Conservation (phyloP, 495 filamentous ascomycete genomes). For the Oidiodendron maius region DNA sequence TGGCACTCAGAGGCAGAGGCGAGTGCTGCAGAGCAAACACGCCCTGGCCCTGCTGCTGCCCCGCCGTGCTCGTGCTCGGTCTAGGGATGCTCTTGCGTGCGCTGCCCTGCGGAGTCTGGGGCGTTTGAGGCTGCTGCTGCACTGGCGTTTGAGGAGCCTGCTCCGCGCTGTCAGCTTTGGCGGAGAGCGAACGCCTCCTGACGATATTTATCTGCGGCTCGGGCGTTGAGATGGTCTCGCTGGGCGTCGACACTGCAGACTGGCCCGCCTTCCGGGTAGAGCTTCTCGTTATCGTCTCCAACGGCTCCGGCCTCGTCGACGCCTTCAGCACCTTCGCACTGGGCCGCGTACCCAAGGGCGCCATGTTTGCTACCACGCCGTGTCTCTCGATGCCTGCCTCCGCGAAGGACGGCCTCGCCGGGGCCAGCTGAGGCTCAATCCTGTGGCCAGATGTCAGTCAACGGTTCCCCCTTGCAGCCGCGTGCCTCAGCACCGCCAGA, state of each 20-base stretch:
- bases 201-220: slow-evolving; percentile 6
- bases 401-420: slow-evolving; percentile 61
- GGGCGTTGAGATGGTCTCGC: slow-evolving; percentile 14
- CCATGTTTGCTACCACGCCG: slow-evolving; percentile 66
- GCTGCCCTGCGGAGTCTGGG: slow-evolving; percentile 3
- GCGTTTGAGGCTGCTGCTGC: background rate
- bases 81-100: slow-evolving; percentile 6
- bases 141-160: slow-evolving; percentile 8
- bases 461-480: background rate
- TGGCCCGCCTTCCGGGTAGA: slow-evolving; percentile 3
- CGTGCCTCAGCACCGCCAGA: too few species aligned
- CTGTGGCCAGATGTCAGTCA: background rate
- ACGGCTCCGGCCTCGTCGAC: slow-evolving; percentile 2
- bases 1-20: slow-evolving; percentile 1
- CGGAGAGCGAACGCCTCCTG: background rate
- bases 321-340: slow-evolving; percentile 27
- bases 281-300: background rate
- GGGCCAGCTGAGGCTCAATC: slow-evolving; percentile 63
- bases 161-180: slow-evolving; percentile 4
- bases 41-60: slow-evolving; percentile 11
- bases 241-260: slow-evolving; percentile 14
- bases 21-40: slow-evolving; percentile 12
- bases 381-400: slow-evolving; percentile 57
- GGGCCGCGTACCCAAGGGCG: slow-evolving; percentile 58
- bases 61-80: background rate